Evolutionary conservation across 169 alveolate genomes (phyloP), one percentile per base, ranked within the genome.

Genomic region (Pseudocohnilembus persalinus): DNA sequence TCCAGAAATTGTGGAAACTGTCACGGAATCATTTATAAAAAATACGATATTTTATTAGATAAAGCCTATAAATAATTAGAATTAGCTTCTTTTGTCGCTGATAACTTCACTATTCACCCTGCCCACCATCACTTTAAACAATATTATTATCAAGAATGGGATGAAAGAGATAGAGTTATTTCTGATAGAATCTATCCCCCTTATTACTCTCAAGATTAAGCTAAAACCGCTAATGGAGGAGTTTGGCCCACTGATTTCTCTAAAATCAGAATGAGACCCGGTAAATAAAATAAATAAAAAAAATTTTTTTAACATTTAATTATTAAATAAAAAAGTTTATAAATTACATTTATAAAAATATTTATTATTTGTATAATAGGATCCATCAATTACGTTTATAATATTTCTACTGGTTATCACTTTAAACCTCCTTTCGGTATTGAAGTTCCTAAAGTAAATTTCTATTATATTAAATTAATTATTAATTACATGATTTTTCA

Each of bases 211-310:
- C 88, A 91, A 64, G 96, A 94, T 89, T 90, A 94, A 64, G 99
- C 99, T 76, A 94, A 99, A 77, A 95, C 88, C 87, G 99, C 99
- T 88, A 98, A 98, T 91, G 98, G 98, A 73, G 99, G 99, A 35
- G 98, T 98, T 68, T 92, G 97, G 90, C 99, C 99, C 26, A 98
- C 99, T 64, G 99, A 98, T 79, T 94, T 98, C 31, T 96, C 99
- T 65, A 93, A 97, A 88, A 98, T 97, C 84, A 95, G 85, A 75
- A 65, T 86, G 31, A 86, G 90, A 86, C 90, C 90, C n/a, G 90
- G 90, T 49, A 49, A 49, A 20, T 11, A 49, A 49, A n/a, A n/a
- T n/a, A n/a, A n/a, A n/a, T n/a, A n/a, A n/a, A n/a, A n/a, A n/a
- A n/a, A n/a, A n/a, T n/a, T n/a, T n/a, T n/a, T n/a, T n/a, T n/a